These are phyloP conservation scores for Yamadazyma membranifaciens DNA, from an alignment of 1,139 yeast genomes.

Conservation along the genomic window DNA sequence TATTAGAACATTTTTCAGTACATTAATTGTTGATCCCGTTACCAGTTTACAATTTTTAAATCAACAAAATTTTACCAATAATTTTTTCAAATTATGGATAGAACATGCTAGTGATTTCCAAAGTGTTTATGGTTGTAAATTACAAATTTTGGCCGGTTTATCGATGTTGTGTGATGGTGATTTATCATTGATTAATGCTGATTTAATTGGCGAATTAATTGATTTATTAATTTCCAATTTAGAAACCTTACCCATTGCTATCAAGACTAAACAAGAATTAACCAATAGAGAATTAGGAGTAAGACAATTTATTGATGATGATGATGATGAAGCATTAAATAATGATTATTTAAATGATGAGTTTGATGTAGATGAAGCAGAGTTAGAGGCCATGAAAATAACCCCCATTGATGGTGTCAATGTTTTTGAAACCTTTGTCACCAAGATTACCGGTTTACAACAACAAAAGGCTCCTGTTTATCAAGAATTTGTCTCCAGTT, in stretches of 20 bases:
- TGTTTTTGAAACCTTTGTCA: slow-evolving; percentile 45
- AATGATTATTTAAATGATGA: slow-evolving; percentile 38
- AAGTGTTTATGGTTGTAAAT: slow-evolving; percentile 57
- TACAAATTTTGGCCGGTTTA: slow-evolving; percentile 46
- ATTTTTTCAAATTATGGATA: slow-evolving; percentile 50
- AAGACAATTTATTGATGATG: slow-evolving; percentile 25
- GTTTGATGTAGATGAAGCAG: slow-evolving; percentile 50
- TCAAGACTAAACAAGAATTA: slow-evolving; percentile 44
- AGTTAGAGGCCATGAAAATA: slow-evolving; percentile 51
- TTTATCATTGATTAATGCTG: slow-evolving; percentile 29
- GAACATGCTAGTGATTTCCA: slow-evolving; percentile 46
- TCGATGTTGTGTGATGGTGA: slow-evolving; percentile 31
- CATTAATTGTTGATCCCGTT: slow-evolving; percentile 39
- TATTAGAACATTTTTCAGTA: slow-evolving; percentile 43
- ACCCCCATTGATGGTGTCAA: slow-evolving; percentile 52
- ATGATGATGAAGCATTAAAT: slow-evolving; percentile 29
- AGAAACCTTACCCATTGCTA: slow-evolving; percentile 48
- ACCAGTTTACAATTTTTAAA: slow-evolving; percentile 37
- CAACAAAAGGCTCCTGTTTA: slow-evolving; percentile 33
- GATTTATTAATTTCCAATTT: slow-evolving; percentile 42
- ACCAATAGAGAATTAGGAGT: slow-evolving; percentile 34
- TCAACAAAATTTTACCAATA: slow-evolving; percentile 34
- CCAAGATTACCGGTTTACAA: slow-evolving; percentile 27
- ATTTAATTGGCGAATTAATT: slow-evolving; percentile 39
- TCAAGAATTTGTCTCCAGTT: slow-evolving; percentile 37